Evolutionary conservation across 805 yeast genomes (phyloP).

Genomic region (Zygoascus bituminiphila): DNA sequence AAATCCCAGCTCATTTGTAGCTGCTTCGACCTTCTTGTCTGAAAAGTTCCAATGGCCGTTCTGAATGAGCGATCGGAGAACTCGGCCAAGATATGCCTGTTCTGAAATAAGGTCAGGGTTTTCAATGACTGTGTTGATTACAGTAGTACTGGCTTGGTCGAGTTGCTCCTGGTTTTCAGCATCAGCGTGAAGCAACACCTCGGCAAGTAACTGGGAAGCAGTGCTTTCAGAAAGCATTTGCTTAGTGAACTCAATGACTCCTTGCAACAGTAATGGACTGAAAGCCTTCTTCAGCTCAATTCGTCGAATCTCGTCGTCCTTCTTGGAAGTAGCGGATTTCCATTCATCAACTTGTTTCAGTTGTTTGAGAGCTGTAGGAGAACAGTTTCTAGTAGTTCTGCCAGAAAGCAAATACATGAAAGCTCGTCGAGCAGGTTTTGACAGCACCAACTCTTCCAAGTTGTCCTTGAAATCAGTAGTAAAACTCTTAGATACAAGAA

Average conservation of each 20-base stretch:
- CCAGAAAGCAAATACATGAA: slow-evolving; percentile 74
- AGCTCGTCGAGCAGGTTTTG: slow-evolving; percentile 84
- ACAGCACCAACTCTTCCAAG: slow-evolving; percentile 48
- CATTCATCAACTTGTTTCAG: slow-evolving; percentile 52
- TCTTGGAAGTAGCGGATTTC: slow-evolving; percentile 68
- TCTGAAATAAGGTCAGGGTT: slow-evolving; percentile 32
- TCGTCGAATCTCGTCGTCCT: slow-evolving; percentile 72
- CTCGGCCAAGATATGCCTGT: slow-evolving; percentile 67
- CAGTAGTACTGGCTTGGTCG: slow-evolving; percentile 40
- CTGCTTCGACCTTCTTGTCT: slow-evolving; percentile 41
- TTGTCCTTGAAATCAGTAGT: slow-evolving; percentile 42
- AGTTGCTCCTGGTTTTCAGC: slow-evolving; percentile 37
- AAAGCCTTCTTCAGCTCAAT: slow-evolving; percentile 57
- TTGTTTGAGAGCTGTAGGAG: slow-evolving; percentile 55
- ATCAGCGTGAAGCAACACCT: slow-evolving; percentile 54
- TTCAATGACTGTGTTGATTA: slow-evolving; percentile 35
- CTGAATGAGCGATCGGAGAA: slow-evolving; percentile 68
- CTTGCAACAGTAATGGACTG: slow-evolving; percentile 54
- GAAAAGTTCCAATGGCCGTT: slow-evolving; percentile 77
- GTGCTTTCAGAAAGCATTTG: slow-evolving; percentile 57
- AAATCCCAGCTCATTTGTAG: slow-evolving; percentile 36
- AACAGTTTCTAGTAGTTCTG: slow-evolving; percentile 71
- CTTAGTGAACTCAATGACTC: slow-evolving; percentile 42
- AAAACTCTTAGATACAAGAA: slow-evolving; percentile 67
- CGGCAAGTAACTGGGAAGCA: slow-evolving; percentile 78